These are phyloP conservation scores for Fusarium austroafricanum DNA, from an alignment of 2,329 filamentous ascomycete genomes.

Conservation along the genomic window DNA sequence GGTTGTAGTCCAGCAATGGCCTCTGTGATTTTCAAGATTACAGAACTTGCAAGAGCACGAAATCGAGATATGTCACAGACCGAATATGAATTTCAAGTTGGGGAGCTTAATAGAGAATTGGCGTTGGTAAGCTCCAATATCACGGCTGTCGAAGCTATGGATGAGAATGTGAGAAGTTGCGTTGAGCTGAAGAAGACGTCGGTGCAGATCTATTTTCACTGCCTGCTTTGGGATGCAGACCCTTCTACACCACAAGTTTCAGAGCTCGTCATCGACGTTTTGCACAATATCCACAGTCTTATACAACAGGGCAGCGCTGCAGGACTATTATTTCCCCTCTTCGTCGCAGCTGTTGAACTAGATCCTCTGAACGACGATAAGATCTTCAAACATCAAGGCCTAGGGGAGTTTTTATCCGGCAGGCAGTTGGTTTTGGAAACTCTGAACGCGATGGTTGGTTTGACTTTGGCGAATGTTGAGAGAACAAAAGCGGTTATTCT, in stretches of 20 bases:
- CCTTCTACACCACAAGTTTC: conserved; percentile 48
- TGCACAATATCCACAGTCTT: conserved; percentile 13
- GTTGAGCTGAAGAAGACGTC: conserved; percentile 53
- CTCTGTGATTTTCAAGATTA: conserved; percentile 59
- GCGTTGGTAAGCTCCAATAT: background rate
- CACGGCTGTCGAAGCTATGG: background rate
- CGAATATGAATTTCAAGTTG: conserved; percentile 5
- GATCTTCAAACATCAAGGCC: background rate
- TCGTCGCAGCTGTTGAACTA: conserved; percentile 40
- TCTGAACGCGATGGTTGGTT: conserved; percentile 53
- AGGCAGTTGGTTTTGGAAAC: conserved; percentile 36
- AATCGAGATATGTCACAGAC: background rate
- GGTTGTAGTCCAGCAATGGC: conserved; percentile 61
- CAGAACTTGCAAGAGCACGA: conserved; percentile 56
- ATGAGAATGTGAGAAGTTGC: conserved; percentile 40
- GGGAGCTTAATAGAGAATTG: conserved; percentile 22
- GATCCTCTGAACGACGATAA: conserved; percentile 33
- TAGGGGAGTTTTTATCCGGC: conserved; percentile 3
- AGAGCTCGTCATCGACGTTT: conserved; percentile 18
- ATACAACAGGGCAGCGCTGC: conserved; percentile 34
- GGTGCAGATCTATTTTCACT: conserved; percentile 59
- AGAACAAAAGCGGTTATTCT: conserved; percentile 59
- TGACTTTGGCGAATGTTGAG: conserved; percentile 56
- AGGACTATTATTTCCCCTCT: conserved; percentile 37
- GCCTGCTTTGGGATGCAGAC: conserved; percentile 56